These are phyloP conservation scores for Fusarium foetens DNA, from an alignment of 2,329 filamentous ascomycete genomes.

Conservation along the genomic window DNA sequence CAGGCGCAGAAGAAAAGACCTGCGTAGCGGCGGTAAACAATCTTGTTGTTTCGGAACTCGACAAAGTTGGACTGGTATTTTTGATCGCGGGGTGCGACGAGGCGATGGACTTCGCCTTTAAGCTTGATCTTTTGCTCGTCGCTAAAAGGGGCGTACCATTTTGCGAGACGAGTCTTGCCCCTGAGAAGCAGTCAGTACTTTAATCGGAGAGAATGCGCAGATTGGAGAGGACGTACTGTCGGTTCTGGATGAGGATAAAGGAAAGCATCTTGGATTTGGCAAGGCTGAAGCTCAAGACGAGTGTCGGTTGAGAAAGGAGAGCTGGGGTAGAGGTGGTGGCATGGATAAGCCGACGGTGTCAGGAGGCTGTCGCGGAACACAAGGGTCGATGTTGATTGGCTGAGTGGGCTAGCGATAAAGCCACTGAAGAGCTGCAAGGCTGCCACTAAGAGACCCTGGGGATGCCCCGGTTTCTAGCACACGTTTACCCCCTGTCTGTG, in stretches of 20 bases:
- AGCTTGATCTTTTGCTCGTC: conserved; percentile 99
- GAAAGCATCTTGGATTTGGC: conserved; percentile 68
- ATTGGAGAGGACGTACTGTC: conserved; percentile 68
- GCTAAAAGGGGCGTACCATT: conserved; percentile 98
- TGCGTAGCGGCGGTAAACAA: conserved; percentile 96
- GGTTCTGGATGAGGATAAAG: conserved; percentile 90
- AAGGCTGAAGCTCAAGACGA: conserved; percentile 3
- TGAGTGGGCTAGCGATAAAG: neutral
- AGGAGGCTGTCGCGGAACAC: conserved; percentile 35
- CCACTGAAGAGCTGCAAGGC: conserved; percentile 27
- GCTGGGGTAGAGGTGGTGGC: conserved; percentile 20
- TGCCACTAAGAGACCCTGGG: conserved; percentile 19
- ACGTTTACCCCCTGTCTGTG: conserved; percentile 1
- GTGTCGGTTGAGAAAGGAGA: conserved; percentile 10
- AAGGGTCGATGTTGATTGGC: conserved; percentile 24
- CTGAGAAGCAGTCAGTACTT: conserved; percentile 56
- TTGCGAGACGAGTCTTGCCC: conserved; percentile 97
- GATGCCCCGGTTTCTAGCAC: conserved; percentile 12
- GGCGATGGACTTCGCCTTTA: conserved; percentile 98
- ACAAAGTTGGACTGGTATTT: conserved; percentile 99
- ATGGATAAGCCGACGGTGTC: conserved; percentile 33
- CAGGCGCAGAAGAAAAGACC: conserved; percentile 99
- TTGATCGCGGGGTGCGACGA: conserved; percentile 96
- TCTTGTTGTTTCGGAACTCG: conserved; percentile 93
- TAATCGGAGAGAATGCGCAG: neutral